Percentiles rank a stretch among this genome's conserved stretches.
Evolutionary conservation across 768 basidiomycete genomes (phyloP).

Genomic region (Cyathus striatus): DNA sequence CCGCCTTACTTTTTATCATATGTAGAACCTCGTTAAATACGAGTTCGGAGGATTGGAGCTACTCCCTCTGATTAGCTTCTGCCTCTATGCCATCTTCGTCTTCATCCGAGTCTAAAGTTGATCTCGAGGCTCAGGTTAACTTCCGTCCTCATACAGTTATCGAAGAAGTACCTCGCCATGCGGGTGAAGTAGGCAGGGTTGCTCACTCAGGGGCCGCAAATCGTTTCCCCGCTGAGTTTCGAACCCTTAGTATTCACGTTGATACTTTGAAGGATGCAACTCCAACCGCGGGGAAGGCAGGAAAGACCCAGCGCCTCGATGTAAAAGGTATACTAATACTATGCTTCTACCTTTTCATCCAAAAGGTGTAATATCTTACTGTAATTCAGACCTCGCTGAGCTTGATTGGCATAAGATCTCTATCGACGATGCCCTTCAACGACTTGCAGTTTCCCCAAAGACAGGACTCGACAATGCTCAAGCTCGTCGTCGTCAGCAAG

Average conservation of each 20-base stretch:
- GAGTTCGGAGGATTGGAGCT: too few species aligned
- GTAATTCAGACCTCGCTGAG: constrained; percentile 26
- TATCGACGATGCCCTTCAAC: constrained; percentile 32
- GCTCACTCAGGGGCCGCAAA: neutral
- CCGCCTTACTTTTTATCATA: too few species aligned
- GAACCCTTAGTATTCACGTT: constrained; percentile 20
- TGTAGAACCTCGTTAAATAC: too few species aligned
- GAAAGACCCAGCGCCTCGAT: constrained; percentile 9
- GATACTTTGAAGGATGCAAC: constrained; percentile 12
- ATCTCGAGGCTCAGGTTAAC: too few species aligned
- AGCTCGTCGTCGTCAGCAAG: constrained; percentile 37
- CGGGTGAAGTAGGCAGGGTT: too few species aligned
- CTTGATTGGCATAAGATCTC: constrained; percentile 46
- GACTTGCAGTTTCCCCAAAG: constrained; percentile 37
- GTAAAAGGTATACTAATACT: constrained; percentile 13
- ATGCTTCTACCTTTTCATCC: neutral
- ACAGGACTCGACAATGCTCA: constrained; percentile 45
- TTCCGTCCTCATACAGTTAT: too few species aligned
- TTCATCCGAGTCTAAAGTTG: too few species aligned
- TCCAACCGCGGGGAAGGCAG: constrained; percentile 5
- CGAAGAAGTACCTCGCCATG: neutral
- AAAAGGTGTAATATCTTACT: neutral
- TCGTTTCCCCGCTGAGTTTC: constrained; percentile 18
- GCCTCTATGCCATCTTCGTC: too few species aligned
- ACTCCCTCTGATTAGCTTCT: too few species aligned